phyloP scores from a whole-genome alignment of 805 yeast genomes.

The Lipomyces mesembrius region DNA sequence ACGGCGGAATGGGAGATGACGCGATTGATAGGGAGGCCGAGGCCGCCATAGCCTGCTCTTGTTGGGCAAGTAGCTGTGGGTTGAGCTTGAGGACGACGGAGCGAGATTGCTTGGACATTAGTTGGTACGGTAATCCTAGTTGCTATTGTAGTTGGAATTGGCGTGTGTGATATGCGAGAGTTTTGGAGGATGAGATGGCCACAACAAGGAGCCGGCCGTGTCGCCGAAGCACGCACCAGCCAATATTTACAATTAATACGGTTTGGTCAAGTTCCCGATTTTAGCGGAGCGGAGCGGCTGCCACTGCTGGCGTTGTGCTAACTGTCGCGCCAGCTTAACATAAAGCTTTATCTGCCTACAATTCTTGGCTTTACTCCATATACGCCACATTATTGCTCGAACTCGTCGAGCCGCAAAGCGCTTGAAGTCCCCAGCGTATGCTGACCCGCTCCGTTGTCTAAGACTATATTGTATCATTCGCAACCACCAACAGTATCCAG shows the following conservation, averaged over 20 bases:
- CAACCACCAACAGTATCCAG: neutral
- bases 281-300: neutral
- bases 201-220: neutral
- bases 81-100: slow-evolving; percentile 30
- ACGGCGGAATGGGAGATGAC: slow-evolving; percentile 15
- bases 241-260: neutral
- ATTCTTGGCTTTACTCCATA: neutral
- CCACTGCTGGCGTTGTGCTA: neutral
- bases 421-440: neutral
- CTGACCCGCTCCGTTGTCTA: neutral
- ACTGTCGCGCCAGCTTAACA: neutral
- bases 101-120: slow-evolving; percentile 6
- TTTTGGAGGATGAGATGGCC: neutral
- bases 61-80: slow-evolving; percentile 27
- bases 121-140: neutral
- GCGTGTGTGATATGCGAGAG: neutral
- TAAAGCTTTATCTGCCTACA: neutral
- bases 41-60: slow-evolving; percentile 18
- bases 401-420: neutral
- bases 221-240: neutral
- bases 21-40: slow-evolving; percentile 17
- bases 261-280: neutral
- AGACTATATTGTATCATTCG: neutral
- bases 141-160: neutral
- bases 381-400: neutral